Percentiles rank a stretch among this genome's conserved stretches.
Evolutionary conservation across 345 rosid genomes (phyloP).

Genomic region (Isatis tinctoria): DNA sequence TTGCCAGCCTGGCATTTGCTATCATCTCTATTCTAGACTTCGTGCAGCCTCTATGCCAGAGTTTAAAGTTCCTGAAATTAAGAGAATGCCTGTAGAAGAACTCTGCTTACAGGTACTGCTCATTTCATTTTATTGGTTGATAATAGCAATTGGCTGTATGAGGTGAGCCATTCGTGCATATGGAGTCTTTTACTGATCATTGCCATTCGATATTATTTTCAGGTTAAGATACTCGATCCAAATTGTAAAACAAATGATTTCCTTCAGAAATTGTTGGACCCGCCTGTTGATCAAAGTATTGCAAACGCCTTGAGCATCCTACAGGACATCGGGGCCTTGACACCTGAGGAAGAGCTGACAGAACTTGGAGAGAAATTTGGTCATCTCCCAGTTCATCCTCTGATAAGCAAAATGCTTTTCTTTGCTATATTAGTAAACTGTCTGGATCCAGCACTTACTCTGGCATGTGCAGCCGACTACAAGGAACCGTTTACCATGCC

Average conservation of each 20-base stretch:
- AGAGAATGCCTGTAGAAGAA: slow-evolving; percentile 90
- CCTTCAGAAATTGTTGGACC: slow-evolving; percentile 77
- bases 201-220: slow-evolving; percentile 6
- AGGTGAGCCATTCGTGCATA: neutral
- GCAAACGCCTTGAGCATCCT: slow-evolving; percentile 68
- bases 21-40: slow-evolving; percentile 79
- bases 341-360: slow-evolving; percentile 73
- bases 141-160: neutral
- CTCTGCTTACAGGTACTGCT: slow-evolving; percentile 81
- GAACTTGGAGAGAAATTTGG: slow-evolving; percentile 88
- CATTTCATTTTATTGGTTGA: neutral
- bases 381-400: slow-evolving; percentile 85
- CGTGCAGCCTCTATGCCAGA: slow-evolving; percentile 80
- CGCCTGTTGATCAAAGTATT: slow-evolving; percentile 72
- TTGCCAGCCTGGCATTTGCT: slow-evolving; percentile 90
- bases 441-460: slow-evolving; percentile 92
- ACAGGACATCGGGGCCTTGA: slow-evolving; percentile 82
- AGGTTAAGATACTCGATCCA: slow-evolving; percentile 91
- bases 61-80: slow-evolving; percentile 86
- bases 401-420: slow-evolving; percentile 89
- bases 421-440: slow-evolving; percentile 85
- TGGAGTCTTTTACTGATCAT: slow-evolving; percentile 5
- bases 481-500: slow-evolving; percentile 87
- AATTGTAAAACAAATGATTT: slow-evolving; percentile 59
- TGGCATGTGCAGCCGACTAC: slow-evolving; percentile 92